These are phyloP conservation scores for Aspergillus tanneri DNA, from an alignment of 2,329 filamentous ascomycete genomes.

Conservation along the genomic window DNA sequence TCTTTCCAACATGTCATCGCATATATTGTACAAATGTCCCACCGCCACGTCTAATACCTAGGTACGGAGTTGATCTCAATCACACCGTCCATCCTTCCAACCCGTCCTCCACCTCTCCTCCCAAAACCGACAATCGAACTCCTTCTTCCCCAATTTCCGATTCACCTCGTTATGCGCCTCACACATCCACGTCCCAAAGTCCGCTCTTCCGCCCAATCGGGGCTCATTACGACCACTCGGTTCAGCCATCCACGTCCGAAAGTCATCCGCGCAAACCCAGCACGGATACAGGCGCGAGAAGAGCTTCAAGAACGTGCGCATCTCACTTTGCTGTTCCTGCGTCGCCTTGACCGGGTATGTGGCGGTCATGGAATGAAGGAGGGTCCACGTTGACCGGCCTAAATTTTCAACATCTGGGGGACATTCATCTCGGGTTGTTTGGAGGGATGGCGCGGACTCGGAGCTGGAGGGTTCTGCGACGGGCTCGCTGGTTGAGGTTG, in stretches of 20 bases:
- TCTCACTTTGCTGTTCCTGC: slow-evolving; percentile 68
- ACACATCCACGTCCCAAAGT: slow-evolving; percentile 53
- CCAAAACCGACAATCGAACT: slow-evolving; percentile 88
- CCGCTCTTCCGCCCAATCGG: slow-evolving; percentile 50
- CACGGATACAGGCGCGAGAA: slow-evolving; percentile 92
- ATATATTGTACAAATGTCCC: slow-evolving; percentile 3
- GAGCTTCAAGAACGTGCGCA: slow-evolving; percentile 71
- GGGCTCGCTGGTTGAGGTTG: slow-evolving; percentile 27
- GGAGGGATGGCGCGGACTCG: not conserved
- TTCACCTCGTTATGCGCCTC: slow-evolving; percentile 54
- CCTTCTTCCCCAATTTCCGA: slow-evolving; percentile 79
- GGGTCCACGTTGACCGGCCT: slow-evolving; percentile 86
- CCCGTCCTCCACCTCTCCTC: slow-evolving; percentile 93
- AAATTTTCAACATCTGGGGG: slow-evolving; percentile 86
- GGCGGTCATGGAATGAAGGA: slow-evolving; percentile 88
- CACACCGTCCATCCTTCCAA: slow-evolving; percentile 68
- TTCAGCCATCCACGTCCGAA: slow-evolving; percentile 73
- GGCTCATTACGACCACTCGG: slow-evolving; percentile 61
- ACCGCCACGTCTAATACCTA: not conserved
- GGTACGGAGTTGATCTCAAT: slow-evolving; percentile 37
- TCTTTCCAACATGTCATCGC: not conserved
- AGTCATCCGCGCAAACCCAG: slow-evolving; percentile 92
- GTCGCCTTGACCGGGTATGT: slow-evolving; percentile 74
- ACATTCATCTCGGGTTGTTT: slow-evolving; percentile 57
- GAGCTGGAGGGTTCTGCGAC: slow-evolving; percentile 33